Evolutionary conservation across 768 basidiomycete species (phyloP), one percentile per base, ranked within the genome.

Genomic region (Pleurotus pulmonarius): DNA sequence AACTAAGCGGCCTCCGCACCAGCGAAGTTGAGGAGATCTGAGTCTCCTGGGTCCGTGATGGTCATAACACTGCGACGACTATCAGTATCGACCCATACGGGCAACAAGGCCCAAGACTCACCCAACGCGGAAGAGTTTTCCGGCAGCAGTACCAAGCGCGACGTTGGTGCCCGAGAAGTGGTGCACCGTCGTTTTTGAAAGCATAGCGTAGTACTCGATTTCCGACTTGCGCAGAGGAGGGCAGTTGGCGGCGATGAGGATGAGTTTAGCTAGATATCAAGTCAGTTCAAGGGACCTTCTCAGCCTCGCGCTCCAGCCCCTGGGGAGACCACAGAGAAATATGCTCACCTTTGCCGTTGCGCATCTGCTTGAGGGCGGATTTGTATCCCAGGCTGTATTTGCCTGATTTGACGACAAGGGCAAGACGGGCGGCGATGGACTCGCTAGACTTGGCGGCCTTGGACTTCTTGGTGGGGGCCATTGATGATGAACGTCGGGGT

Each of bases 171-270:
- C 97, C 61, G 86, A 81, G 73, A 97, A 99, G 80, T 98, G 95
- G 78, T 98, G 97, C 56, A 98, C 96, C 57, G 91, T 86, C 57
- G 96, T 98, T 83, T 99, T 99, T 64, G 94, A 97, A 71, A 99
- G 83, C 95, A 97, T 97, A 78, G 94, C 97, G 72, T 98, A 99
- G 83, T 98, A 99, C 81, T 99, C 97, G 58, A 99, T 83, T 82
- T 99, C 97, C 59, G 96, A 98, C 75, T 97, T 97, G 75, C 97
- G 93, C 60, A 99, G 86, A 60, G 97, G 97, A 57, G 97, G 97
- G 80, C 94, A 97, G 80, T 99, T 99, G 65, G 94, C 95, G 67
- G 96, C 94, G 70, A 99, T 97, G 73, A 99, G 79, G 70, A 99
- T 89, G 64, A 99, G 92, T 79, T 97, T 98, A 75, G 96, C 96